Evolutionary conservation across 73 alveolate genomes (phyloP).

Genomic region (Strombidium stylifer): DNA sequence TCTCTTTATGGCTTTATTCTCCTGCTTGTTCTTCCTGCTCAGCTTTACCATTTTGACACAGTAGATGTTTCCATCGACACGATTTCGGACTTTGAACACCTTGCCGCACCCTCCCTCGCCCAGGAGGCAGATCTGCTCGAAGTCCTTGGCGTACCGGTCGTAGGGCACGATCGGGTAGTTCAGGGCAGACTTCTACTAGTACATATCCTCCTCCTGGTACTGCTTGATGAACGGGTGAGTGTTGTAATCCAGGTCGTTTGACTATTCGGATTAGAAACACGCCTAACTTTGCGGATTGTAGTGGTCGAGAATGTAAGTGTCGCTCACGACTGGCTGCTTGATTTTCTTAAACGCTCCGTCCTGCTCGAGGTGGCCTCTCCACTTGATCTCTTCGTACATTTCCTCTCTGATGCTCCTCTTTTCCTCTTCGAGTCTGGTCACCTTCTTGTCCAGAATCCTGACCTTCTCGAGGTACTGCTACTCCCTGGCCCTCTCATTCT

Average conservation of each 20-base stretch:
- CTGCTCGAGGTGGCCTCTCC: too few relatives aligned
- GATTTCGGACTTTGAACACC: slow-evolving; percentile 55
- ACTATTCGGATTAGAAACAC: too few relatives aligned
- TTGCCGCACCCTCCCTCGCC: slow-evolving; percentile 78
- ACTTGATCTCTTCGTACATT: too few relatives aligned
- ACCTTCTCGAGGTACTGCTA: not conserved
- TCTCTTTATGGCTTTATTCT: slow-evolving; percentile 54
- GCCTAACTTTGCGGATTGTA: too few relatives aligned
- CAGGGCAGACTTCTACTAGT: too few relatives aligned
- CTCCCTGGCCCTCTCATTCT: not conserved
- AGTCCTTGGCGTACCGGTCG: slow-evolving; percentile 60
- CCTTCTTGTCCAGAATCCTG: not conserved
- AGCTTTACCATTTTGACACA: slow-evolving; percentile 60
- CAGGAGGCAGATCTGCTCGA: slow-evolving; percentile 50
- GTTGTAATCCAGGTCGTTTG: too few relatives aligned
- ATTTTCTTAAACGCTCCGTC: too few relatives aligned
- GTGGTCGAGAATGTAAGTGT: too few relatives aligned
- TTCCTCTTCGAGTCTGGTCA: not conserved
- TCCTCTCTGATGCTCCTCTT: not conserved
- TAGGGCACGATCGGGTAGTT: too few relatives aligned
- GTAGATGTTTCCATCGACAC: slow-evolving; percentile 49
- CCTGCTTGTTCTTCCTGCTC: slow-evolving; percentile 38
- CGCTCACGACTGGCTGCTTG: too few relatives aligned
- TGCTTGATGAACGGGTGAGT: too few relatives aligned
- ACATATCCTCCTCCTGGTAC: too few relatives aligned